phyloP scores from a whole-genome alignment of 108 stramenopile species.

The Stephanodiscus triporus region DNA sequence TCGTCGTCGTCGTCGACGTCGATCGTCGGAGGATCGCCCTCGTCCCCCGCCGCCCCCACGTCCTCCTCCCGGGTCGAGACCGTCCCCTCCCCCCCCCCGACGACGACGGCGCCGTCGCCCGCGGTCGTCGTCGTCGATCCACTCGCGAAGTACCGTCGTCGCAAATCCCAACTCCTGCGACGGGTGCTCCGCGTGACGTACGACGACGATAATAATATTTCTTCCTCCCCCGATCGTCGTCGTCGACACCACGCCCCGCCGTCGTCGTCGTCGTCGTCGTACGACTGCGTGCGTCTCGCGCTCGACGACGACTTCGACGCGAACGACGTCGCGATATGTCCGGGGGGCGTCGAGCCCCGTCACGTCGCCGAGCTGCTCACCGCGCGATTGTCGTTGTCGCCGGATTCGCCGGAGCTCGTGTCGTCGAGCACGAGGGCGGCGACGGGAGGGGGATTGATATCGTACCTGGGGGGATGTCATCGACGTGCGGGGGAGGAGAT shows the following conservation, averaged over 20 bases:
- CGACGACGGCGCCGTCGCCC: no score
- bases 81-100: no score
- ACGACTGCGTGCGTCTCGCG: conserved; percentile 38
- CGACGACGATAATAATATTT: conserved; percentile 8
- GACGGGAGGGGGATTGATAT: conserved; percentile 43
- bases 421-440: conserved; percentile 41
- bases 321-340: conserved; percentile 39
- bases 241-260: no score
- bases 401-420: conserved; percentile 1
- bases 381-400: conserved; percentile 52
- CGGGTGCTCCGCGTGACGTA: conserved; percentile 57
- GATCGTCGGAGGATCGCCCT: no score
- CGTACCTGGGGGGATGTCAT: conserved; percentile 67
- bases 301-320: conserved; percentile 35
- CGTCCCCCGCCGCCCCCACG: background rate
- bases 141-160: conserved; percentile 62
- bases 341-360: conserved; percentile 5
- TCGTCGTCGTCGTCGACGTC: conserved; percentile 20
- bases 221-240: no score
- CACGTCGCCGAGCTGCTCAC: conserved; percentile 78
- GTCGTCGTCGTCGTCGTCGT: conserved; percentile 21
- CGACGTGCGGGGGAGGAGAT: conserved; percentile 69
- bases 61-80: no score
- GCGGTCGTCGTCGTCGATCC: conserved; percentile 39
- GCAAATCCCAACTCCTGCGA: conserved; percentile 64